phyloP scores from a whole-genome alignment of 495 filamentous ascomycete species.

The Massariosphaeria phaeospora region DNA sequence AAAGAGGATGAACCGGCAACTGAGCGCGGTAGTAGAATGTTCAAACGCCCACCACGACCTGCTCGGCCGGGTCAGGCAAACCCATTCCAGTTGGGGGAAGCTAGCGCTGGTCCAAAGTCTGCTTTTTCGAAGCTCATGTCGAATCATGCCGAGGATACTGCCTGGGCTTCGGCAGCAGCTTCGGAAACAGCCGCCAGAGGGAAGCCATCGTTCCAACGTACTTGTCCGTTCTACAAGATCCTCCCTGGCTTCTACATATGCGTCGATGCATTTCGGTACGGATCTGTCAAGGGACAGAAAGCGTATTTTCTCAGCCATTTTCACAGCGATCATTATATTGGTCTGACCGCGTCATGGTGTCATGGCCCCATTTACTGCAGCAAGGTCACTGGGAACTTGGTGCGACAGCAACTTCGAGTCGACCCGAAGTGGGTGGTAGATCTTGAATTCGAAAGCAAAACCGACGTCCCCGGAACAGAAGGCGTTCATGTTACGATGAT shows the following conservation, averaged over 20 bases:
- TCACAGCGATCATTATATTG: conserved; percentile 95
- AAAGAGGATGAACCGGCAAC: conserved; percentile 2
- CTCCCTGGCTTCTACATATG: conserved; percentile 86
- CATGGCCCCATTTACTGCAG: conserved; percentile 98
- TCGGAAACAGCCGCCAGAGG: conserved; percentile 71
- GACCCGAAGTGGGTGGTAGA: conserved; percentile 80
- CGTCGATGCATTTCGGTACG: conserved; percentile 95
- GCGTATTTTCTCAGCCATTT: conserved; percentile 98
- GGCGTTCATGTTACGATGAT: conserved; percentile 89
- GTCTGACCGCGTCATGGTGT: conserved; percentile 78
- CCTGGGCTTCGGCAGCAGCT: conserved; percentile 83
- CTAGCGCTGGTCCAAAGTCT: conserved; percentile 46
- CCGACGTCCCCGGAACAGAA: conserved; percentile 71
- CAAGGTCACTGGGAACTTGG: conserved; percentile 81
- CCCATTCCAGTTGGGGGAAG: conserved; percentile 55
- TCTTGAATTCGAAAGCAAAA: conserved; percentile 77
- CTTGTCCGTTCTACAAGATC: conserved; percentile 98
- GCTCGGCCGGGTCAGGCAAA: conserved; percentile 71
- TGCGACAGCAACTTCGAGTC: conserved; percentile 77
- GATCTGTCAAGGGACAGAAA: conserved; percentile 81
- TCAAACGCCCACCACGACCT: conserved; percentile 59
- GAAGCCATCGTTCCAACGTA: conserved; percentile 83
- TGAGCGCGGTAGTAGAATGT: conserved; percentile 37
- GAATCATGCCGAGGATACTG: conserved; percentile 78
- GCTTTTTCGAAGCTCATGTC: conserved; percentile 93